Conservation (phyloP, 2,329 filamentous ascomycete genomes). For the Penicillium sp. region DNA sequence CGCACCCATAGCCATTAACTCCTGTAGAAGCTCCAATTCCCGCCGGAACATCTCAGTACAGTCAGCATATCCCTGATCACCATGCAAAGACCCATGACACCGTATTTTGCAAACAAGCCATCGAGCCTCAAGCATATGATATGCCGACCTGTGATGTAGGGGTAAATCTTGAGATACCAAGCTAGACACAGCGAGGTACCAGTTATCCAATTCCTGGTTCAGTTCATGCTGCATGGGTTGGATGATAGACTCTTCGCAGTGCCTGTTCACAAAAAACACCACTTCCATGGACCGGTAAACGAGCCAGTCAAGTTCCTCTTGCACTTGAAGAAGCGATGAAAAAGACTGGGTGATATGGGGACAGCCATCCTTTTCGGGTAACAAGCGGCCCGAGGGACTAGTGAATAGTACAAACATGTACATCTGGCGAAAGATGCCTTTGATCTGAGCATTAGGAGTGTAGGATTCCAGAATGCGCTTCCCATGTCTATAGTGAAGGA, state of each 20-base stretch:
- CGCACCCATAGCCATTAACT: not conserved
- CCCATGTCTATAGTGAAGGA: not conserved
- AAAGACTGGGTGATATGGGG: not conserved
- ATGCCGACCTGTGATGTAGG: not conserved
- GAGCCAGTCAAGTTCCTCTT: not conserved
- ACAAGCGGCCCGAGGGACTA: not conserved
- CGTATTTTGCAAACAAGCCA: not conserved
- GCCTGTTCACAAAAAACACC: not conserved
- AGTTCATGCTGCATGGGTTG: not conserved
- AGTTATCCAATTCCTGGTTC: not conserved
- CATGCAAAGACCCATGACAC: not conserved
- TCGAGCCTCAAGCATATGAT: not conserved
- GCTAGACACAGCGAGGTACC: not conserved
- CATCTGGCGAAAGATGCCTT: not conserved
- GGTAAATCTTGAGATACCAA: not conserved
- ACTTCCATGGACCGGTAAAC: not conserved
- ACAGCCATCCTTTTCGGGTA: not conserved
- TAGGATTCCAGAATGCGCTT: not conserved
- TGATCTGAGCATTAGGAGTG: not conserved
- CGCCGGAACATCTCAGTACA: not conserved
- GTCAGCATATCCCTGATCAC: not conserved
- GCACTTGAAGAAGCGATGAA: not conserved
- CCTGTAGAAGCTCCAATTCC: not conserved
- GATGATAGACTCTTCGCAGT: not conserved
- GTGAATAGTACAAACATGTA: not conserved